Conservation (phyloP, 1,284 basidiomycete genomes). For the Somion occarium region DNA sequence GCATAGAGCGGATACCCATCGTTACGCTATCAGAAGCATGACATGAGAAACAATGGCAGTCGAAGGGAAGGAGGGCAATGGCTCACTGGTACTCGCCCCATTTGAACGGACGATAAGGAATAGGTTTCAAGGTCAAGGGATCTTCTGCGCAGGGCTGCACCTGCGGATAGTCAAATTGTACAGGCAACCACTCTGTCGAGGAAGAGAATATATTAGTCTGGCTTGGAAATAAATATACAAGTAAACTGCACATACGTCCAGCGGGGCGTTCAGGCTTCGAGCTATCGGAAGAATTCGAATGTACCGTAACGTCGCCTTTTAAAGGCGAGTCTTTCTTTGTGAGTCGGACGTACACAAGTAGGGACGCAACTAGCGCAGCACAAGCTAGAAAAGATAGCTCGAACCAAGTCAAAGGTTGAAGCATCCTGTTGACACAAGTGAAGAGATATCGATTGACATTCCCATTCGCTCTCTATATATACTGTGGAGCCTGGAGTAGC, state of each 20-base stretch:
- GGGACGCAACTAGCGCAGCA: no score
- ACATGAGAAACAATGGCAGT: background rate
- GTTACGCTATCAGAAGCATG: slow-evolving; percentile 43
- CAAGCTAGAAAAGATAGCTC: no score
- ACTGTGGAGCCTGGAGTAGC: no score
- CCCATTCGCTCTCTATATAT: background rate
- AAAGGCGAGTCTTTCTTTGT: no score
- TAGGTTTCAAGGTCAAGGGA: slow-evolving; percentile 42
- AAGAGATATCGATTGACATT: no score
- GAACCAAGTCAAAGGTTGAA: no score
- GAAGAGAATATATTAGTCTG: background rate
- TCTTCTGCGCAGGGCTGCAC: slow-evolving; percentile 37
- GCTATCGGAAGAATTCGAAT: no score
- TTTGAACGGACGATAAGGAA: slow-evolving; percentile 60
- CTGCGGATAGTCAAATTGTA: slow-evolving; percentile 45
- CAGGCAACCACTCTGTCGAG: slow-evolving; percentile 21
- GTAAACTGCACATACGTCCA: background rate
- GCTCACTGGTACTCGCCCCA: slow-evolving; percentile 61
- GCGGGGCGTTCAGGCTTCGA: background rate
- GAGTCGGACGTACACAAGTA: no score
- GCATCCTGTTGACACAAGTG: no score
- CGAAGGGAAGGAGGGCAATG: background rate
- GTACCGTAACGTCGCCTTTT: no score
- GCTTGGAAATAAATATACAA: background rate
- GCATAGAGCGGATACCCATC: slow-evolving; percentile 68